Evolutionary conservation across 2,329 filamentous ascomycete species (phyloP).

Genomic region (Orbilia oligospora): DNA sequence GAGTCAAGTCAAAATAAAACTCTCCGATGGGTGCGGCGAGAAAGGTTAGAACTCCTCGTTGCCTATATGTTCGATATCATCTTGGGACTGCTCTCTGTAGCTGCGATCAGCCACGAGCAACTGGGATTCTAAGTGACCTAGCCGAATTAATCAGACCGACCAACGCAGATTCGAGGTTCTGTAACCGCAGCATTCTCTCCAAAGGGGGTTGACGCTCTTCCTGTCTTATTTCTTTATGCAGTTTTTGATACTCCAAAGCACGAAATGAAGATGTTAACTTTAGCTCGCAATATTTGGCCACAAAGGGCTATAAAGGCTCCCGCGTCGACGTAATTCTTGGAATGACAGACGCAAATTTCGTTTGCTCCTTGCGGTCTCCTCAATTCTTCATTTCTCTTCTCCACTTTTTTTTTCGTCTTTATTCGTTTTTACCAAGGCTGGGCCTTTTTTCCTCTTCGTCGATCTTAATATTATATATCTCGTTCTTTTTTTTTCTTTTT

Average conservation of each 20-base stretch:
- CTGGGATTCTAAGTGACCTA: conserved; percentile 21
- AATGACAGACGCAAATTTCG: conserved; percentile 35
- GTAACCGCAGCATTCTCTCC: conserved; percentile 19
- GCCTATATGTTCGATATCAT: conserved; percentile 19
- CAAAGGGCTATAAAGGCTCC: conserved; percentile 44
- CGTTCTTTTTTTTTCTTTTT: background rate
- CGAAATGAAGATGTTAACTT: conserved; percentile 23
- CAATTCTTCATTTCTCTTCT: conserved; percentile 50
- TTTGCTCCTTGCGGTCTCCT: conserved; percentile 35
- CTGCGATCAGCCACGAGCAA: conserved; percentile 32
- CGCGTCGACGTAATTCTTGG: conserved; percentile 26
- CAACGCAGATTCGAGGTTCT: conserved; percentile 29
- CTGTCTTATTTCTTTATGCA: conserved; percentile 36
- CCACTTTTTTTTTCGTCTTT: conserved; percentile 15
- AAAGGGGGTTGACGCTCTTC: conserved; percentile 41
- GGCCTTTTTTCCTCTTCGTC: conserved; percentile 44
- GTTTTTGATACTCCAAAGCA: conserved; percentile 1
- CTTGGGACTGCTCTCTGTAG: conserved; percentile 30
- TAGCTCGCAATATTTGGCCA: conserved; percentile 14
- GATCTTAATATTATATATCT: background rate
- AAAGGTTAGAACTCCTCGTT: conserved; percentile 49
- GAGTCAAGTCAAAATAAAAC: conserved; percentile 41
- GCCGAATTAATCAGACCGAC: conserved; percentile 18
- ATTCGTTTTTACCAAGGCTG: conserved; percentile 34
- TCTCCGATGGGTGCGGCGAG: conserved; percentile 51